A percentile compares a stretch with the other conserved stretches of the same genome.
phyloP scores from a whole-genome alignment of 1,284 basidiomycete species.

The Trametes versicolor region DNA sequence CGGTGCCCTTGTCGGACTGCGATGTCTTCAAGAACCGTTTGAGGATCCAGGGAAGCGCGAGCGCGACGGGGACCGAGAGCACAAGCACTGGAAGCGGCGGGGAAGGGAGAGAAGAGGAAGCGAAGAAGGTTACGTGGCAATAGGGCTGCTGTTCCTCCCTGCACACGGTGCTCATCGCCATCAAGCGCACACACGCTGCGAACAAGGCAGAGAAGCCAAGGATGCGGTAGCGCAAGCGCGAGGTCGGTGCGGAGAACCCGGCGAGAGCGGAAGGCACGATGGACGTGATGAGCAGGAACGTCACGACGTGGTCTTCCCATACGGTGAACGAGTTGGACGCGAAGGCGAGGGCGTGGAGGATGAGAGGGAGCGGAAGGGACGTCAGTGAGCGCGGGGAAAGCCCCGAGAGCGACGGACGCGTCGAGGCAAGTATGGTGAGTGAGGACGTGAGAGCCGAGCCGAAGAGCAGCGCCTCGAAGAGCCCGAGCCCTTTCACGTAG shows the following conservation, averaged over 20 bases:
- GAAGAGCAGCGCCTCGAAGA: constrained; percentile 58
- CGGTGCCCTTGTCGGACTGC: constrained; percentile 79
- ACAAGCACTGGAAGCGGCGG: constrained; percentile 68
- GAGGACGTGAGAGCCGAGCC: constrained; percentile 51
- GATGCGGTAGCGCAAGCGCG: constrained; percentile 79
- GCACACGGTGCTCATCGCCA: constrained; percentile 85
- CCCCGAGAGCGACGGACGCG: constrained; percentile 45
- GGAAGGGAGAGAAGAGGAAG: constrained; percentile 70
- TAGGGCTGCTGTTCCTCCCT: constrained; percentile 94
- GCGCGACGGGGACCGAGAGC: constrained; percentile 62
- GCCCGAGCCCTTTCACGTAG: constrained; percentile 54
- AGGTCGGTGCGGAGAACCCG: constrained; percentile 73
- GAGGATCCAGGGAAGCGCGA: constrained; percentile 69
- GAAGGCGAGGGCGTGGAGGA: constrained; percentile 79
- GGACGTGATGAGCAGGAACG: constrained; percentile 77
- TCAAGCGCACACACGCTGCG: constrained; percentile 77
- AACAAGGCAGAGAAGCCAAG: constrained; percentile 75
- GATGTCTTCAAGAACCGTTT: constrained; percentile 70
- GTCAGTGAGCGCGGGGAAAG: constrained; percentile 44
- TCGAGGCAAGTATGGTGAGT: constrained; percentile 49
- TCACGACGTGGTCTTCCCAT: constrained; percentile 91
- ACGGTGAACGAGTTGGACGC: constrained; percentile 95
- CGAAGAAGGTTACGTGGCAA: constrained; percentile 90
- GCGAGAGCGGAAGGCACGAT: constrained; percentile 65
- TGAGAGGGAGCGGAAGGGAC: constrained; percentile 55